These are phyloP conservation scores for Sclerospora graminicola DNA, from an alignment of 352 stramenopile species.

Conservation along the genomic window DNA sequence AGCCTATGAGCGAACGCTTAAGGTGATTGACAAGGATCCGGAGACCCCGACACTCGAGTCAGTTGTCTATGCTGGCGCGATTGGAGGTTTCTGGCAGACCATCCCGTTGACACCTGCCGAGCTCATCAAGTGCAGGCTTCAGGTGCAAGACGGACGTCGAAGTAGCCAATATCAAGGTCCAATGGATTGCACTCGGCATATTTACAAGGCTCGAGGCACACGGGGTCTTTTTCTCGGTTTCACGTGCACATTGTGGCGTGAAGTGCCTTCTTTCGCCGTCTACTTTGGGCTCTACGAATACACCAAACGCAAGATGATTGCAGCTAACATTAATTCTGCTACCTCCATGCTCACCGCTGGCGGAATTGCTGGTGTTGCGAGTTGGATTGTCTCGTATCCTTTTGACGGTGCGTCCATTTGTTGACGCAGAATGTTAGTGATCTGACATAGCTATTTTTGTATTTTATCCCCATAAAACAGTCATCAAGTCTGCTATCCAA, in stretches of 20 bases:
- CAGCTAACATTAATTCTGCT: slow-evolving; percentile 36
- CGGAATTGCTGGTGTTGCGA: slow-evolving; percentile 61
- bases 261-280: slow-evolving; percentile 74
- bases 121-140: slow-evolving; percentile 76
- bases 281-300: slow-evolving; percentile 83
- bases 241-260: slow-evolving; percentile 57
- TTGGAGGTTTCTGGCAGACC: slow-evolving; percentile 73
- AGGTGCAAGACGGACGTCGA: slow-evolving; percentile 57
- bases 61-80: slow-evolving; percentile 53
- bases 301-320: slow-evolving; percentile 62
- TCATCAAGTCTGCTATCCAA: slow-evolving; percentile 83
- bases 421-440: neutral
- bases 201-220: slow-evolving; percentile 47
- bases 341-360: slow-evolving; percentile 77
- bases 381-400: slow-evolving; percentile 75
- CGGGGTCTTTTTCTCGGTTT: slow-evolving; percentile 67
- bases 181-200: slow-evolving; percentile 66
- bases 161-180: slow-evolving; percentile 51
- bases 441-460: too few species aligned
- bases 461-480: slow-evolving; percentile 17
- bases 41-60: slow-evolving; percentile 46
- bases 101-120: slow-evolving; percentile 65
- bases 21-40: slow-evolving; percentile 43
- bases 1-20: slow-evolving; percentile 62
- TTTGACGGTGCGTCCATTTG: slow-evolving; percentile 45